Evolutionary conservation across 2,329 filamentous ascomycete genomes (phyloP).

Genomic region (Fusarium brachygibbosum): DNA sequence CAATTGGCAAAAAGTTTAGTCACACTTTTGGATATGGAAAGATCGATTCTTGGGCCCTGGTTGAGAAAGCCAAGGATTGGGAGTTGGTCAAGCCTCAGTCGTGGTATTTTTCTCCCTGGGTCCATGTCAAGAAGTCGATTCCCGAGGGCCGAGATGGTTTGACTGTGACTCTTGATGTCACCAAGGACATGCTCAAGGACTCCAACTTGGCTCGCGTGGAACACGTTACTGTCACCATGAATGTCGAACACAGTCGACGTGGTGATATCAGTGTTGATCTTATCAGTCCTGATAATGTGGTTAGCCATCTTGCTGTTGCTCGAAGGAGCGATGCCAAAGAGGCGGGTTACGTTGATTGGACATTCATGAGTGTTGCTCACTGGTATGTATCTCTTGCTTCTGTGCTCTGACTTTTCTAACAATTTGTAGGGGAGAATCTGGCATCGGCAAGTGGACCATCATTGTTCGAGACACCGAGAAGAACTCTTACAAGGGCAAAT

Average conservation of each 20-base stretch:
- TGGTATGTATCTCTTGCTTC: conserved; percentile 70
- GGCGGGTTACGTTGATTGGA: conserved; percentile 91
- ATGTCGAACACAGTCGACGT: conserved; percentile 86
- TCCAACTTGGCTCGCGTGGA: conserved; percentile 90
- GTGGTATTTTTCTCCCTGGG: conserved; percentile 94
- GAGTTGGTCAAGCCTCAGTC: conserved; percentile 92
- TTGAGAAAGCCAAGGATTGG: conserved; percentile 89
- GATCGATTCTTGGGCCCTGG: conserved; percentile 86
- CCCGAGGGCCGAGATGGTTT: conserved; percentile 88
- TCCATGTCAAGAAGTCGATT: conserved; percentile 87
- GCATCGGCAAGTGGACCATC: conserved; percentile 90
- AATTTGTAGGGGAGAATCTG: conserved; percentile 80
- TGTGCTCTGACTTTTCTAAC: conserved; percentile 48
- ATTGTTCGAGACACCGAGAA: conserved; percentile 86
- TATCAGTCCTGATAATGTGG: conserved; percentile 82
- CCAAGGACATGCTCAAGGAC: conserved; percentile 79
- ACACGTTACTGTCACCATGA: conserved; percentile 98
- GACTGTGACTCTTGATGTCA: conserved; percentile 84
- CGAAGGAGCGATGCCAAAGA: conserved; percentile 76
- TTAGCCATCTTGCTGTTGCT: conserved; percentile 85
- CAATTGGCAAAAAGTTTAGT: conserved; percentile 87
- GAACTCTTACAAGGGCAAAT: conserved; percentile 82
- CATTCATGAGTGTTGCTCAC: conserved; percentile 98
- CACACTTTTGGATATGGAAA: conserved; percentile 98
- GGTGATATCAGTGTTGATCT: conserved; percentile 95